Evolutionary conservation across 23 red algal species (phyloP).

Genomic region (Gracilaria domingensis): DNA sequence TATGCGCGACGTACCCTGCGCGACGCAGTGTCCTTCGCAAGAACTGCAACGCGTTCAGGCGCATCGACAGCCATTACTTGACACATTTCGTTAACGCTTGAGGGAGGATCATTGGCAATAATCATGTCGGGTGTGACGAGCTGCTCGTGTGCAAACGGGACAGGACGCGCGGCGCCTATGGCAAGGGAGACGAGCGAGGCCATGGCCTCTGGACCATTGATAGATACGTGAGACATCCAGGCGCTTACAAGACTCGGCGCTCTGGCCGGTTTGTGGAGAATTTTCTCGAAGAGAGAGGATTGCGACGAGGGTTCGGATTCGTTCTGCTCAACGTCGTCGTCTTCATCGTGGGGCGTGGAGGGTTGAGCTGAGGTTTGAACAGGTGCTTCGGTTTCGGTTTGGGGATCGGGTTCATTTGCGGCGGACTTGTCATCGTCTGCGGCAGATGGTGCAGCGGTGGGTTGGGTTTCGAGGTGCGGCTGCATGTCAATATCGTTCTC

Average conservation of each 20-base stretch:
- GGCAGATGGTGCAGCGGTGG: not conserved
- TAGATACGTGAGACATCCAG: constrained; percentile 36
- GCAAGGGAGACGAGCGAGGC: constrained; percentile 56
- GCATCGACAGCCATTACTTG: constrained; percentile 23
- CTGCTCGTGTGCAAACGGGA: not conserved
- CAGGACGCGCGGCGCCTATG: constrained; percentile 40
- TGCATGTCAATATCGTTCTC: constrained; percentile 1
- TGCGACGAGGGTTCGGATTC: not conserved
- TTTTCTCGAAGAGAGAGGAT: constrained; percentile 8
- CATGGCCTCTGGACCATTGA: constrained; percentile 66
- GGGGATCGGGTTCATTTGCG: not conserved
- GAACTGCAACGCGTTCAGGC: not conserved
- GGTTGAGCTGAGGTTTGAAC: not conserved
- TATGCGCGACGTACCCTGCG: constrained; percentile 39
- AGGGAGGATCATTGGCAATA: constrained; percentile 19
- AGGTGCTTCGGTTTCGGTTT: not conserved
- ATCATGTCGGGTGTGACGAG: constrained; percentile 51
- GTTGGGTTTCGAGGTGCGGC: not conserved
- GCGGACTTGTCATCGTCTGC: not conserved
- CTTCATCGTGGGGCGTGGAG: not conserved
- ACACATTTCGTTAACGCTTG: constrained; percentile 12
- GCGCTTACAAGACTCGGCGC: constrained; percentile 32
- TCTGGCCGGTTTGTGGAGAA: constrained; percentile 30
- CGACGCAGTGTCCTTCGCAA: constrained; percentile 33
- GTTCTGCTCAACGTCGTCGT: not conserved